phyloP scores from a whole-genome alignment of 495 filamentous ascomycete genomes.

The Platismatia glauca region DNA sequence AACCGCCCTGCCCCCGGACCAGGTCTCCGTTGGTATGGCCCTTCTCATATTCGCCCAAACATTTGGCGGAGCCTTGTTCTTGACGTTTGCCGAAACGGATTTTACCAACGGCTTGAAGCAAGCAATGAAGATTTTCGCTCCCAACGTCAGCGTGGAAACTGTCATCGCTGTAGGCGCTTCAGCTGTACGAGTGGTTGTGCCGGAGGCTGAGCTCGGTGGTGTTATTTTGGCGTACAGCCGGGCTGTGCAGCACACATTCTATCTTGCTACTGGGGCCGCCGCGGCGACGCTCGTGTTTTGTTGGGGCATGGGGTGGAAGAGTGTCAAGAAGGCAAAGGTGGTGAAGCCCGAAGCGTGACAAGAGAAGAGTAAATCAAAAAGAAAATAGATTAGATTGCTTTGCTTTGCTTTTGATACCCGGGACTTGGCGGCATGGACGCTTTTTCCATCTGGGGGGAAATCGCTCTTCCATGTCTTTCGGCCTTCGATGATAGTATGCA shows the following conservation, averaged over 20 bases:
- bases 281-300: conserved; percentile 42
- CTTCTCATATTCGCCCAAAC: conserved; percentile 52
- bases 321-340: conserved; percentile 58
- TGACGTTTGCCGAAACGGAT: conserved; percentile 57
- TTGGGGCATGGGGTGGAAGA: conserved; percentile 51
- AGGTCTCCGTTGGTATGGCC: conserved; percentile 43
- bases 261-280: conserved; percentile 46
- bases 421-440: no score
- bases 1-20: conserved; percentile 34
- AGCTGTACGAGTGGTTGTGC: conserved; percentile 37
- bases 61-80: conserved; percentile 57
- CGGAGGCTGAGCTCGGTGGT: conserved; percentile 33
- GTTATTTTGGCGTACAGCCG: conserved; percentile 56
- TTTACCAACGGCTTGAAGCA: conserved; percentile 53
- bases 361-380: neutral
- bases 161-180: conserved; percentile 56
- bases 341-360: neutral
- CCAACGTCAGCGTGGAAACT: conserved; percentile 29
- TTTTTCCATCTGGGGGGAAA: no score
- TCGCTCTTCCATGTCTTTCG: no score
- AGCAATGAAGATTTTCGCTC: conserved; percentile 35
- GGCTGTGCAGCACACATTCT: conserved; percentile 46
- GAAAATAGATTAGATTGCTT: no score
- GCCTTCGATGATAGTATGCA: no score
- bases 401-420: no score